A percentile compares a stretch with the other conserved stretches of the same genome.
Evolutionary conservation across 148 eudicot genomes (phyloP).

Genomic region (Rhododendron griersonianum): DNA sequence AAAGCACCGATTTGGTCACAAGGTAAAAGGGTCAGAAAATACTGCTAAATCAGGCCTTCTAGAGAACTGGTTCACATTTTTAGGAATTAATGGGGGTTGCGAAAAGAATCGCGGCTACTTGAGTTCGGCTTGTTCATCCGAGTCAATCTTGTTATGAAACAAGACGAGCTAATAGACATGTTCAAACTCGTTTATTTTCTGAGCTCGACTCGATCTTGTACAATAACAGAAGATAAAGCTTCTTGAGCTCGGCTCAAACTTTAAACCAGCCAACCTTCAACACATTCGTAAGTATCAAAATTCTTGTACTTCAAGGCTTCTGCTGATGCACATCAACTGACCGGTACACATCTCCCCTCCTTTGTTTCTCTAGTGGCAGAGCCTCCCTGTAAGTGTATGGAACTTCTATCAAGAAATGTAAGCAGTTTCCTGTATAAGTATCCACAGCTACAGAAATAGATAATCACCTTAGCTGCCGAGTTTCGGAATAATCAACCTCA

Average conservation of each 20-base stretch:
- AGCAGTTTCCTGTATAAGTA: not conserved
- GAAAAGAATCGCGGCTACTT: too few relatives aligned
- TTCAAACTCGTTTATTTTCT: not conserved
- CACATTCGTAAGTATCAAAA: not conserved
- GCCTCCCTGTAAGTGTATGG: conserved; percentile 22
- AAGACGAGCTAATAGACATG: not conserved
- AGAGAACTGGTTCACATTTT: not conserved
- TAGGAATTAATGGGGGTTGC: not conserved
- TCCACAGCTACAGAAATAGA: not conserved
- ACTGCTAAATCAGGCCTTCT: not conserved
- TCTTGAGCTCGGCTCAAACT: not conserved
- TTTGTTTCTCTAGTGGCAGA: conserved; percentile 48
- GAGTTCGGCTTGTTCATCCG: too few relatives aligned
- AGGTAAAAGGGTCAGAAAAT: not conserved
- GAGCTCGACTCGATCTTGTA: not conserved
- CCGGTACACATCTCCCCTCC: conserved; percentile 49
- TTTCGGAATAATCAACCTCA: conserved; percentile 46
- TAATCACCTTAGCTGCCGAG: conserved; percentile 42
- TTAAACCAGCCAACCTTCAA: not conserved
- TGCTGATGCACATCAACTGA: conserved; percentile 39
- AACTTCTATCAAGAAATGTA: not conserved
- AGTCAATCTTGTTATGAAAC: not conserved
- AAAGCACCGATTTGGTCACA: not conserved
- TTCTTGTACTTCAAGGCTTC: conserved; percentile 8
- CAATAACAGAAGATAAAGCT: not conserved